These are phyloP conservation scores for Diaporthe citrichinensis DNA, from an alignment of 2,329 filamentous ascomycete species.

Conservation along the genomic window DNA sequence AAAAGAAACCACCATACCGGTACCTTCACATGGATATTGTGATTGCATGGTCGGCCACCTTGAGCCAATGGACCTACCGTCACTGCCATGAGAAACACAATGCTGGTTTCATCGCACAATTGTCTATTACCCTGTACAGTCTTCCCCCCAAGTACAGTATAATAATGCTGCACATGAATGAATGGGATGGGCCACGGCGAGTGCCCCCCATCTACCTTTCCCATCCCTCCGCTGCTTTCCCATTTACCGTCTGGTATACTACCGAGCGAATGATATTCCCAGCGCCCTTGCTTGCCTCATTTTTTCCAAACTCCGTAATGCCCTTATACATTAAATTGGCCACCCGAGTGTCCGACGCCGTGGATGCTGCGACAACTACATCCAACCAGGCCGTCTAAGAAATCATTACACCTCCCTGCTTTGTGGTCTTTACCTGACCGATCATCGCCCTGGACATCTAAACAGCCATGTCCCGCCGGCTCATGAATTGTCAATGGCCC, in stretches of 20 bases:
- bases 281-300: constrained; percentile 12
- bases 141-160: constrained; percentile 1
- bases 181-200: background rate
- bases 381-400: constrained; percentile 7
- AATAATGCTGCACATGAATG: constrained; percentile 20
- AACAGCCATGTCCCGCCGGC: background rate
- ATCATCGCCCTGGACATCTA: background rate
- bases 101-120: background rate
- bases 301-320: constrained; percentile 12
- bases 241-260: constrained; percentile 11
- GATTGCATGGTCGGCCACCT: background rate
- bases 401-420: background rate
- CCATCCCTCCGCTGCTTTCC: background rate
- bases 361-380: background rate
- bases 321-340: constrained; percentile 18
- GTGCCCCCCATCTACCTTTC: background rate
- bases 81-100: background rate
- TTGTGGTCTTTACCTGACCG: background rate
- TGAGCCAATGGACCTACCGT: background rate
- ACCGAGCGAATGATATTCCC: constrained; percentile 29
- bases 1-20: no score
- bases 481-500: constrained; percentile 39
- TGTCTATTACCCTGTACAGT: constrained; percentile 27
- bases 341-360: constrained; percentile 7
- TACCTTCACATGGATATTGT: no score